Percentiles rank a stretch among this genome's conserved stretches.
phyloP scores from a whole-genome alignment of 2,329 filamentous ascomycete species.

The Paramyrothecium sp. region DNA sequence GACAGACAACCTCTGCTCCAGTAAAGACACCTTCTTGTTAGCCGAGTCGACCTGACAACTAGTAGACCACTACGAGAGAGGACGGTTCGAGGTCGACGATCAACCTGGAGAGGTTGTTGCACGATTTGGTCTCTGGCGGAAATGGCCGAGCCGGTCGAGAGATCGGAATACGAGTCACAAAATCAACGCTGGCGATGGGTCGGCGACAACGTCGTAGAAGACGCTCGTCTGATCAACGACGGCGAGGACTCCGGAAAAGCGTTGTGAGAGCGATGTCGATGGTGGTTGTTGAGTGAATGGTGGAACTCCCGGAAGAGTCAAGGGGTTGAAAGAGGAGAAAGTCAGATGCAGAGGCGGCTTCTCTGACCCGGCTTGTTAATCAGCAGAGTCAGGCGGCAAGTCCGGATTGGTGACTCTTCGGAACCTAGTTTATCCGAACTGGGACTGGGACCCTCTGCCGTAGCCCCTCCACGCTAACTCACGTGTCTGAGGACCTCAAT shows the following conservation, averaged over 20 bases:
- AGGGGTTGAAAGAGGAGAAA: not conserved
- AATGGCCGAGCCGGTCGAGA: not conserved
- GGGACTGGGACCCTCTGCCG: not conserved
- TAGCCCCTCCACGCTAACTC: not conserved
- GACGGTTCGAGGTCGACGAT: slow-evolving; percentile 16
- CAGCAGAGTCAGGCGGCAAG: not conserved
- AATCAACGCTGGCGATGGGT: not conserved
- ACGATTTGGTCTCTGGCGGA: too few species aligned
- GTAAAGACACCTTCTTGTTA: slow-evolving; percentile 22
- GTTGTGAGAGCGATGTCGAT: not conserved
- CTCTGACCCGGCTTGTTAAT: not conserved
- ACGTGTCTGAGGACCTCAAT: not conserved
- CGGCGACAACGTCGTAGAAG: not conserved
- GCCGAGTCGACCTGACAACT: slow-evolving; percentile 19
- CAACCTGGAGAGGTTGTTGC: too few species aligned
- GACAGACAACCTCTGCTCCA: slow-evolving; percentile 27
- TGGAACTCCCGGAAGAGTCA: not conserved
- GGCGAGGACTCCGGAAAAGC: not conserved
- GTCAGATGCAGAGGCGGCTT: not conserved
- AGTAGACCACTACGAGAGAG: slow-evolving; percentile 16
- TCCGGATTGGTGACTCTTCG: too few species aligned
- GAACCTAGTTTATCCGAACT: not conserved
- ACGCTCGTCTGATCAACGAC: not conserved
- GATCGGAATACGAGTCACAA: not conserved
- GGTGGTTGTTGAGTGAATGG: not conserved